phyloP scores from a whole-genome alignment of 768 basidiomycete species.

The Psilocybe azurescens region DNA sequence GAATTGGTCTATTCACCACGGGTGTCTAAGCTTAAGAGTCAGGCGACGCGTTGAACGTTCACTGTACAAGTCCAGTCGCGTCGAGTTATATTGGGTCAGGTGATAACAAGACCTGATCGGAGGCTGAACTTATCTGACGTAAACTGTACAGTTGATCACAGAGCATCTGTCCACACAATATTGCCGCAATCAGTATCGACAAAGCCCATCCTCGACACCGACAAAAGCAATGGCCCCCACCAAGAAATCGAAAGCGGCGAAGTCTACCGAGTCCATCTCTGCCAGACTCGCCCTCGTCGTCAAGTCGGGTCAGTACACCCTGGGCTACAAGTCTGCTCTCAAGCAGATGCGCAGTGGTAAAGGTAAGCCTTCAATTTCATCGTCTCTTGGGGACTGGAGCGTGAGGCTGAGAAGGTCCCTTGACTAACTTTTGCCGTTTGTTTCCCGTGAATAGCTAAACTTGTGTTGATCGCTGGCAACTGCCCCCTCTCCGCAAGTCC shows the following conservation, averaged over 20 bases:
- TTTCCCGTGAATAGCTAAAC: constrained; percentile 72
- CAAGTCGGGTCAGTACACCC: constrained; percentile 97
- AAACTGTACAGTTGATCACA: constrained; percentile 36
- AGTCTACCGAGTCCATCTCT: constrained; percentile 92
- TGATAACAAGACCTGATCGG: constrained; percentile 19
- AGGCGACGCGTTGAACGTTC: background rate
- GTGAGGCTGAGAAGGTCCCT: constrained; percentile 99
- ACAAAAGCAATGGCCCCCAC: constrained; percentile 81
- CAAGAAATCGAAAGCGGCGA: constrained; percentile 94
- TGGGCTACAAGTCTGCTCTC: constrained; percentile 98
- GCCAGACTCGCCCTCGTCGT: constrained; percentile 94
- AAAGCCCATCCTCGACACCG: constrained; percentile 29
- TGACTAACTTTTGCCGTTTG: constrained; percentile 52
- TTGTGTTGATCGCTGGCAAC: constrained; percentile 98
- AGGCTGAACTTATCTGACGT: constrained; percentile 31
- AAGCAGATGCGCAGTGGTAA: constrained; percentile 99
- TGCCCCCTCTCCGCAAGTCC: constrained; percentile 99
- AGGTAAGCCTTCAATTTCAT: constrained; percentile 65
- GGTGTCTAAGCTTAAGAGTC: background rate
- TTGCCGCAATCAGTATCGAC: constrained; percentile 17
- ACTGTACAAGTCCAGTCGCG: constrained; percentile 1
- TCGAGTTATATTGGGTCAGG: constrained; percentile 3
- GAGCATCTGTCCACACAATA: constrained; percentile 5
- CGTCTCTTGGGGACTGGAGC: constrained; percentile 93
- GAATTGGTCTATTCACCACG: too few relatives aligned